A percentile compares a stretch with the other conserved stretches of the same genome.
phyloP scores from a whole-genome alignment of 2,329 filamentous ascomycete species.

The Mycosphaerella sp. region DNA sequence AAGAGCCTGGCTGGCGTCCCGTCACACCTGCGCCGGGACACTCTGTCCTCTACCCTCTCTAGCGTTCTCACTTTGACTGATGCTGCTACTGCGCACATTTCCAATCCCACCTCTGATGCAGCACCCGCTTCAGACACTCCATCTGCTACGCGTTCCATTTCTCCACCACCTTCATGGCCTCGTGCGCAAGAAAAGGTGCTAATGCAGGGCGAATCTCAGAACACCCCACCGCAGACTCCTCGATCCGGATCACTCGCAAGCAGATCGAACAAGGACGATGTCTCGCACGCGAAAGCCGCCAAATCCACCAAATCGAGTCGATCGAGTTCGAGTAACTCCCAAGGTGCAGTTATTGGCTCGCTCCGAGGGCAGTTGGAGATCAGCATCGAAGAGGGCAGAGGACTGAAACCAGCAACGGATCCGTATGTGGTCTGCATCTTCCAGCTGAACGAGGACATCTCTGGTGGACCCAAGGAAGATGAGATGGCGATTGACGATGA shows the following conservation, averaged over 20 bases:
- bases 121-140: slow-evolving; percentile 48
- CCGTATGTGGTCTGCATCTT: slow-evolving; percentile 97
- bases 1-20: slow-evolving; percentile 24
- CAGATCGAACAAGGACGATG: slow-evolving; percentile 31
- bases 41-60: slow-evolving; percentile 51
- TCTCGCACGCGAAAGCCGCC: slow-evolving; percentile 26
- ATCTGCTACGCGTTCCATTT: slow-evolving; percentile 40
- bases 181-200: slow-evolving; percentile 63
- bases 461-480: slow-evolving; percentile 66
- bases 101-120: slow-evolving; percentile 55
- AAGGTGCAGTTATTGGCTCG: slow-evolving; percentile 55
- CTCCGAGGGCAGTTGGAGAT: slow-evolving; percentile 85
- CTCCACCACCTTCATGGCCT: slow-evolving; percentile 31
- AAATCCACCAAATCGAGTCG: slow-evolving; percentile 31
- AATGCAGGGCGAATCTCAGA: slow-evolving; percentile 80
- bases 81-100: slow-evolving; percentile 62
- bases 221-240: slow-evolving; percentile 83
- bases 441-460: slow-evolving; percentile 93
- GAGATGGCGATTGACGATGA: slow-evolving; percentile 39
- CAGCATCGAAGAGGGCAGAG: slow-evolving; percentile 78
- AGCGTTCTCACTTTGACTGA: slow-evolving; percentile 56
- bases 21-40: slow-evolving; percentile 33
- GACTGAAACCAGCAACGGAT: slow-evolving; percentile 72
- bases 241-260: slow-evolving; percentile 70
- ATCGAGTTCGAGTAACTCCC: slow-evolving; percentile 30